phyloP scores from a whole-genome alignment of 352 stramenopile genomes.

The Blastocystis sp. region DNA sequence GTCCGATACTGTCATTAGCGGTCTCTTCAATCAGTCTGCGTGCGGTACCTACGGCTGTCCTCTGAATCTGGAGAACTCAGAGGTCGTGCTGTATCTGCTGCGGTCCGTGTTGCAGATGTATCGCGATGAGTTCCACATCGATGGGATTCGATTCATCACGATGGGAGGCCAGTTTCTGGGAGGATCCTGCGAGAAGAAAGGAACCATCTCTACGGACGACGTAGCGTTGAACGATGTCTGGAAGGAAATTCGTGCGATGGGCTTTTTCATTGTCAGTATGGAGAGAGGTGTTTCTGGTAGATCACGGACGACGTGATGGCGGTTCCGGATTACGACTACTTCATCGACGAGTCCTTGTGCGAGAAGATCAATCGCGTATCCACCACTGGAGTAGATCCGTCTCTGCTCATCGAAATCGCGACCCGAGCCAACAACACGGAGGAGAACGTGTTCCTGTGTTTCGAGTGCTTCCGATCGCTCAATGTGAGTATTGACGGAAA shows the following conservation, averaged over 20 bases:
- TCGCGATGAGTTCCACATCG: slow-evolving; percentile 41
- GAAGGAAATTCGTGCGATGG: background rate
- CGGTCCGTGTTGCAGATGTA: background rate
- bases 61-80: background rate
- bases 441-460: background rate
- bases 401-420: background rate
- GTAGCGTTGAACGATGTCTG: background rate
- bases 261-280: background rate
- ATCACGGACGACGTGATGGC: background rate
- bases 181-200: background rate
- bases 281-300: background rate
- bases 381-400: background rate
- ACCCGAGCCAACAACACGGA: background rate
- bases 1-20: background rate
- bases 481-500: background rate
- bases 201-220: background rate
- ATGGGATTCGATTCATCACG: slow-evolving; percentile 34
- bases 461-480: slow-evolving; percentile 27
- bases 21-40: background rate
- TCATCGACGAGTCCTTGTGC: slow-evolving; percentile 15
- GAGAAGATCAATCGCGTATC: background rate
- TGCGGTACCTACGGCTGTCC: background rate
- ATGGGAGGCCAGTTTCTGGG: background rate
- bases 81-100: background rate
- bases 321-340: slow-evolving; percentile 5